A percentile compares a stretch with the other conserved stretches of the same genome.
Evolutionary conservation across 805 yeast species (phyloP).

Genomic region (Nakazawaea molendinolei): DNA sequence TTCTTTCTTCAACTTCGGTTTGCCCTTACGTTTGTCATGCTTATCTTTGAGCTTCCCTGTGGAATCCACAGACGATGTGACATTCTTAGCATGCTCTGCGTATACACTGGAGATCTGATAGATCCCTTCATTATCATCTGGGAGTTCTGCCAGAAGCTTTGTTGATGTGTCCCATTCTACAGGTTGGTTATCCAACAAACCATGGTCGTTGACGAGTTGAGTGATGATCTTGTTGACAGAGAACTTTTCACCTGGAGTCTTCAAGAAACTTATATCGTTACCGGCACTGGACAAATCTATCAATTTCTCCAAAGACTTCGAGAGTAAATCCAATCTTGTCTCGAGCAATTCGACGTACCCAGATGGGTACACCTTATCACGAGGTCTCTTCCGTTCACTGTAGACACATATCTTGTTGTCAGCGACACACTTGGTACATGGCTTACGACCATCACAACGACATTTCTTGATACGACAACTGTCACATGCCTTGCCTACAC

Average conservation of each 20-base stretch:
- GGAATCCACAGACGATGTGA: conserved; percentile 1
- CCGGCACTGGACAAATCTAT: conserved; percentile 21
- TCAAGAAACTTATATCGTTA: conserved; percentile 8
- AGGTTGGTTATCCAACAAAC: conserved; percentile 31
- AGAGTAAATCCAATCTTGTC: conserved; percentile 45
- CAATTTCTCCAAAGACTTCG: conserved; percentile 40
- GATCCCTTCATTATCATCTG: conserved; percentile 20
- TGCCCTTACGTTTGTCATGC: neutral
- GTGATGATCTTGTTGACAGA: conserved; percentile 43
- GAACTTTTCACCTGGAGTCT: conserved; percentile 16
- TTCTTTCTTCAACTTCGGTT: neutral
- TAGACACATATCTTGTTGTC: conserved; percentile 57
- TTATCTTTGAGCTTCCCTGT: conserved; percentile 8
- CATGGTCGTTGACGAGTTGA: conserved; percentile 33
- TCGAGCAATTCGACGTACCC: conserved; percentile 62
- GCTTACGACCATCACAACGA: conserved; percentile 57
- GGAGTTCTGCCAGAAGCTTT: conserved; percentile 31
- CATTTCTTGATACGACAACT: conserved; percentile 57
- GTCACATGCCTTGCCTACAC: conserved; percentile 63
- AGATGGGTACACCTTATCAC: conserved; percentile 48
- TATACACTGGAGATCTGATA: conserved; percentile 25
- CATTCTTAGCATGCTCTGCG: conserved; percentile 25
- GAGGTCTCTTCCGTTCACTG: conserved; percentile 46
- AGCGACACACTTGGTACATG: conserved; percentile 47
- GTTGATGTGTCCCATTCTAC: conserved; percentile 41